Evolutionary conservation across 768 basidiomycete genomes (phyloP), one percentile per base, ranked within the genome.

Genomic region (Saitozyma podzolica): DNA sequence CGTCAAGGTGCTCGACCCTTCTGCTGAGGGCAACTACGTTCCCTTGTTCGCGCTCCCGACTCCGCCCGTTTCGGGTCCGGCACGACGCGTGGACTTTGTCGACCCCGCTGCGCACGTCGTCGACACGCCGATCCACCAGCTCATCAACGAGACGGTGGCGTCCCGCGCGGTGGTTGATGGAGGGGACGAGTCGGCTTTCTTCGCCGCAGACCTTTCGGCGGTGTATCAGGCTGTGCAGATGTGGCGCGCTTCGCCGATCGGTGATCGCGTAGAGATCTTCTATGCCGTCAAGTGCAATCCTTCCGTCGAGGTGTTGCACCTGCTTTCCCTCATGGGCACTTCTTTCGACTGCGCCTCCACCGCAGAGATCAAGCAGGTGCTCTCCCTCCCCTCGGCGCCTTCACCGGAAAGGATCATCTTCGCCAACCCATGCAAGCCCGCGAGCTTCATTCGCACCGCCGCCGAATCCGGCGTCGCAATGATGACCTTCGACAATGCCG

Each of bases 281-380:
- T 97, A 94, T 80, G 95, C 96, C 63, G 87, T 98, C 75, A 99
- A 99, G 82, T 96, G 92, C 82, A 99, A 99, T 82, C 95, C 96
- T 19, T 95, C 98, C 74, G 92, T 93, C 4, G 91, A 91, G 74
- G 87, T 99, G 61, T 83, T 98, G 55, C 88, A 92, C 63, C 85
- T 99, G 54, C 86, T 99, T 48, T 91, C 91, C 16, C 86, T 91
- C 40, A 82, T 97, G 54, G 96, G 96, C 37, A 83, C 90, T 1
- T 93, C 93, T 14, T 99, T 99, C 81, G 96, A 99, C 80, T 98
- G 96, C 73, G 96, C 96, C 14, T 98, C 95, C 45, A 89, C 91
- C 68, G 87, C 88, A 61, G 96, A 99, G 81, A 97, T 99, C 70
- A 83, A 85, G 19, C 85, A 86, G 65, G 88, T 98, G 37, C 82